Percentiles rank a stretch among this genome's conserved stretches.
phyloP scores from a whole-genome alignment of 2,329 filamentous ascomycete species.

The Phaeosphaeriaceae sp. region DNA sequence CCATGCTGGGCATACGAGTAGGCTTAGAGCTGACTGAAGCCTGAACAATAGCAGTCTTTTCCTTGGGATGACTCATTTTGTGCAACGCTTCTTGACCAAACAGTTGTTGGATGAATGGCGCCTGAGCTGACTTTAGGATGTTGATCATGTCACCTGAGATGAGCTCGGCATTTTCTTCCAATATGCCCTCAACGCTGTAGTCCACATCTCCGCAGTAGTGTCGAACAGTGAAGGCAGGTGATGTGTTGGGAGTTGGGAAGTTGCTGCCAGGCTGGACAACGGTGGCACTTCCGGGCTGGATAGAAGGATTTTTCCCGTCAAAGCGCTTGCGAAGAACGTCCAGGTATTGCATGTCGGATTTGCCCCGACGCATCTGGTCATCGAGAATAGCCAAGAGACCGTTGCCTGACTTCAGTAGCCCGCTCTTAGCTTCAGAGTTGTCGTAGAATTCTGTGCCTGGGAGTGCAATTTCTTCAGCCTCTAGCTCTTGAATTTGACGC shows the following conservation, averaged over 20 bases:
- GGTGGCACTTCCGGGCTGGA: conserved; percentile 76
- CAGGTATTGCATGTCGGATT: conserved; percentile 86
- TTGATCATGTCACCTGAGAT: conserved; percentile 97
- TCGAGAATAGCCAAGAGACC: conserved; percentile 93
- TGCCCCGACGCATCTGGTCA: conserved; percentile 89
- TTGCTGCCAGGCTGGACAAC: conserved; percentile 85
- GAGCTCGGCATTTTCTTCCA: conserved; percentile 95
- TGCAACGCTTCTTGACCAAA: conserved; percentile 97
- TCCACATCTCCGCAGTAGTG: conserved; percentile 98
- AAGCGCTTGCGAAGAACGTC: conserved; percentile 93
- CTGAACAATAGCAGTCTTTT: conserved; percentile 90
- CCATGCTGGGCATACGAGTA: conserved; percentile 89
- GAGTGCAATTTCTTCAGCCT: conserved; percentile 90
- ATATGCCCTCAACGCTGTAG: conserved; percentile 82
- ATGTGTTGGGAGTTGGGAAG: conserved; percentile 81
- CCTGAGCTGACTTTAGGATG: conserved; percentile 85
- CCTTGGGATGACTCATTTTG: conserved; percentile 90
- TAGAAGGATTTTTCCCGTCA: conserved; percentile 90
- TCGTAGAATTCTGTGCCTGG: conserved; percentile 96
- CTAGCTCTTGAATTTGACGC: conserved; percentile 87
- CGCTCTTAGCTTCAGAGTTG: conserved; percentile 92
- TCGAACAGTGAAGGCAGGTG: conserved; percentile 85
- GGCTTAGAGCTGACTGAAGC: conserved; percentile 96
- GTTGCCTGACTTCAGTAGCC: conserved; percentile 89
- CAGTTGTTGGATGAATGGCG: conserved; percentile 83